Conservation (phyloP, 2,329 filamentous ascomycete species). For the Microdochium nivale region DNA sequence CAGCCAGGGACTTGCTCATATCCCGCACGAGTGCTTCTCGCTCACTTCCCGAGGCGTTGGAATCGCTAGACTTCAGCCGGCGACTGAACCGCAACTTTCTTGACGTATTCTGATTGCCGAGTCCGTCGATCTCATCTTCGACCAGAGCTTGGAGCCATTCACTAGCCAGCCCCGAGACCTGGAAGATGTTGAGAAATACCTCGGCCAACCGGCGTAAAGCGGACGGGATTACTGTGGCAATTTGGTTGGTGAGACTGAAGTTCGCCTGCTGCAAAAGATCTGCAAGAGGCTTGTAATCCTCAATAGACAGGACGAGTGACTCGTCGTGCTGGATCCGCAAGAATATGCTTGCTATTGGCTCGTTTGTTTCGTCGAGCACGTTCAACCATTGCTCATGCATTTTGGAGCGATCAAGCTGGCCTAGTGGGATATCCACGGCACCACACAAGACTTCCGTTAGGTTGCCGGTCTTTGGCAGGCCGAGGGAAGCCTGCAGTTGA, state of each 20-base stretch:
- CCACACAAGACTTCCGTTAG: constrained; percentile 51
- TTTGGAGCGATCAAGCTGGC: constrained; percentile 67
- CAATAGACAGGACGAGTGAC: constrained; percentile 76
- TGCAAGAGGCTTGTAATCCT: constrained; percentile 76
- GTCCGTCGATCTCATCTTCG: constrained; percentile 94
- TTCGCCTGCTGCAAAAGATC: constrained; percentile 80
- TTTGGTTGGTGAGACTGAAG: constrained; percentile 74
- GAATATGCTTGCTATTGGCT: constrained; percentile 73
- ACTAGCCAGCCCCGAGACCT: constrained; percentile 73
- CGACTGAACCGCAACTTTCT: constrained; percentile 66
- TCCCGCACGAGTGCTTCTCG: constrained; percentile 67
- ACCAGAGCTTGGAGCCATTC: constrained; percentile 92
- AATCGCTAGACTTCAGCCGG: constrained; percentile 64
- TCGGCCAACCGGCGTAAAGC: constrained; percentile 77
- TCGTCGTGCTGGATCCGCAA: constrained; percentile 81
- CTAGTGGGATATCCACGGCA: constrained; percentile 72
- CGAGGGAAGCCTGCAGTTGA: constrained; percentile 32
- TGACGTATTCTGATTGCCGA: constrained; percentile 70
- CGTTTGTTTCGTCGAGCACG: constrained; percentile 66
- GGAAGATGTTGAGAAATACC: constrained; percentile 86
- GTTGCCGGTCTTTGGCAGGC: constrained; percentile 30
- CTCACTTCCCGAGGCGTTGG: constrained; percentile 51
- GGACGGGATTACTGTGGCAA: constrained; percentile 69
- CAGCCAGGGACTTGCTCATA: constrained; percentile 68
- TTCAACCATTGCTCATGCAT: constrained; percentile 86